Evolutionary conservation across 805 yeast species (phyloP), one percentile per base, ranked within the genome.

Genomic region (Jamesozyma rosinii): DNA sequence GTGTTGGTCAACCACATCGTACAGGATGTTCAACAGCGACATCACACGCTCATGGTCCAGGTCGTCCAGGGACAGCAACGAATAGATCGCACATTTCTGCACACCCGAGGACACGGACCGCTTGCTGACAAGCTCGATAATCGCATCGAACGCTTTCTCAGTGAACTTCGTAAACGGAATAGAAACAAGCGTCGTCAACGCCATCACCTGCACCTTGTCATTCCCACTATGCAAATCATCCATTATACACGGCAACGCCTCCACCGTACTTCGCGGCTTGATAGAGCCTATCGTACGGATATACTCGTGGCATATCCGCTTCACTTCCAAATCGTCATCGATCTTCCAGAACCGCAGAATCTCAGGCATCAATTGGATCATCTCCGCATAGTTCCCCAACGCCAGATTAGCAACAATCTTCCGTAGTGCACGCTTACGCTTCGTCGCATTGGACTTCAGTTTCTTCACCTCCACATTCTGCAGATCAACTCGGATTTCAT

Each of bases 371-470:
- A 90, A 58, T 17, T 65, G 59, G 10, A 77, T 69, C 76, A 88
- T 76, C 56, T 90, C 96, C 44, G 73, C 73, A 35, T 49, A 49
- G 59, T 85, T 86, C 40, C 88, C 87, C 63, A 87, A 71, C 5
- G 94, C 81, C 62, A 87, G 73, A 61, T 88, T 89, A 35, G 95
- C 90, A 6, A 89, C 70, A 22, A 87, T 74, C 54, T 83, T 83
- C 59, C 80, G 81, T 54, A 90, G 59, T 1, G 79, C 72, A 10
- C 67, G 64, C 51, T 73, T 76, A 38, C 59, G 59, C 48, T 61
- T 67, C n/a, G 63, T 44, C 3, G 52, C 57, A 20, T 59, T 55
- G 2, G 64, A 51, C 41, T 62, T 67, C 17, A 65, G 52, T 51
- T 69, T 70, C 56, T 68, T 71, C 46, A 66, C 68, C 22, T 67